Evolutionary conservation across 768 basidiomycete species (phyloP).

Genomic region (Pisolithus orientalis): DNA sequence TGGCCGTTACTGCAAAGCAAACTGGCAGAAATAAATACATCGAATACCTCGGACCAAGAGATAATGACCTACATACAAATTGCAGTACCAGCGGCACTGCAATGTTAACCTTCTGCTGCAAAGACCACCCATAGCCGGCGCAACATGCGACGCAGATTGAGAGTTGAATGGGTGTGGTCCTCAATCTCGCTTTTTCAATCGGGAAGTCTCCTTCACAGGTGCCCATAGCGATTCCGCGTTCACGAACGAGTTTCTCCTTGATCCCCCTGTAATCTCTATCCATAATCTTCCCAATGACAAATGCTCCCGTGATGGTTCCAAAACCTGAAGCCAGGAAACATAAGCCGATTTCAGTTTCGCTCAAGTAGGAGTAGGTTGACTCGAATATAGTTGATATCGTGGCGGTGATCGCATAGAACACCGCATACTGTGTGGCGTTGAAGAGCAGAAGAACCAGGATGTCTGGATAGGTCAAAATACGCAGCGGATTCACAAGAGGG

Average conservation of each 20-base stretch:
- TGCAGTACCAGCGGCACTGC: slow-evolving; percentile 51
- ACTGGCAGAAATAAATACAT: background rate
- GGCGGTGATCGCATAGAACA: slow-evolving; percentile 43
- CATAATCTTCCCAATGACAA: slow-evolving; percentile 53
- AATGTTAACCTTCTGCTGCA: slow-evolving; percentile 42
- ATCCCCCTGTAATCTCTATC: slow-evolving; percentile 57
- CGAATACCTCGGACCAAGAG: background rate
- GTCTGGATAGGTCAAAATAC: slow-evolving; percentile 33
- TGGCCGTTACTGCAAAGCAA: slow-evolving; percentile 26
- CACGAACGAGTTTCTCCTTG: slow-evolving; percentile 14
- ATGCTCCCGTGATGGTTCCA: slow-evolving; percentile 59
- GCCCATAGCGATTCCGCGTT: slow-evolving; percentile 16
- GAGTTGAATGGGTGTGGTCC: slow-evolving; percentile 37
- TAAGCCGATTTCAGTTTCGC: slow-evolving; percentile 53
- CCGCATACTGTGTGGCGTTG: slow-evolving; percentile 48
- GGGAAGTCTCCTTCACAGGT: slow-evolving; percentile 42
- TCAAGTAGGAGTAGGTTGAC: slow-evolving; percentile 42
- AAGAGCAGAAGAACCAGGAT: slow-evolving; percentile 36
- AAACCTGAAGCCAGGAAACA: slow-evolving; percentile 74
- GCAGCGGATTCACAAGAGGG: slow-evolving; percentile 33
- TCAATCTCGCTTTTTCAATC: slow-evolving; percentile 53
- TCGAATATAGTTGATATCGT: slow-evolving; percentile 47
- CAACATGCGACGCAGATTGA: slow-evolving; percentile 34
- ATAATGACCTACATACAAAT: slow-evolving; percentile 11
- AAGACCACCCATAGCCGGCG: slow-evolving; percentile 57